A percentile compares a stretch with the other conserved stretches of the same genome.
phyloP scores from a whole-genome alignment of 495 filamentous ascomycete genomes.

The Hypoxylon subgilvum region DNA sequence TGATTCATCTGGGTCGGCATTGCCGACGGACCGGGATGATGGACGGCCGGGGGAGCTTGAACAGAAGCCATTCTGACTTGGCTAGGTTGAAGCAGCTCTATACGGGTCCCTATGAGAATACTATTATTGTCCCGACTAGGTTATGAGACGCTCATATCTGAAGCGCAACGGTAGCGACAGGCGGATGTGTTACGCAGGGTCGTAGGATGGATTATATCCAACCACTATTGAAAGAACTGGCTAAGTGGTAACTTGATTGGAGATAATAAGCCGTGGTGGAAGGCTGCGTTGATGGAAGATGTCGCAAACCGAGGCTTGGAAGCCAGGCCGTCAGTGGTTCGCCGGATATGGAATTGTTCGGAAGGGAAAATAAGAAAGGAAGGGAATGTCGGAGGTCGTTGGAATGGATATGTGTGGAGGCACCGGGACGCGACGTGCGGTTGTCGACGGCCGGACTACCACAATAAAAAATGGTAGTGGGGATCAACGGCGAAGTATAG shows the following conservation, averaged over 20 bases:
- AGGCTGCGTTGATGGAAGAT: conserved; percentile 33
- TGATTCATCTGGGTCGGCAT: conserved; percentile 63
- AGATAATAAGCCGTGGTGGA: conserved; percentile 18
- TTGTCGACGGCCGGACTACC: conserved; percentile 15
- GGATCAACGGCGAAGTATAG: conserved; percentile 15
- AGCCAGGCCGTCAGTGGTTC: conserved; percentile 22
- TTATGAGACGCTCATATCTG: conserved; percentile 50
- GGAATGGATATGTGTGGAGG: conserved; percentile 40
- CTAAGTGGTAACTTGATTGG: conserved; percentile 30
- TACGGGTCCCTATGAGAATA: conserved; percentile 19
- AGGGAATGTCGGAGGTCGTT: conserved; percentile 29
- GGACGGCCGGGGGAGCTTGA: conserved; percentile 69
- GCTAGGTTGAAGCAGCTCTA: conserved; percentile 10
- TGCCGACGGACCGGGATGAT: conserved; percentile 59
- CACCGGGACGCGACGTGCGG: conserved; percentile 37
- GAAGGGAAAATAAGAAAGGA: conserved; percentile 30
- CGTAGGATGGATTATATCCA: conserved; percentile 24
- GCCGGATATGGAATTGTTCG: conserved; percentile 42
- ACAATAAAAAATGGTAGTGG: conserved; percentile 31
- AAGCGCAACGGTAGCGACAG: conserved; percentile 19
- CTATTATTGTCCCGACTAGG: conserved; percentile 18
- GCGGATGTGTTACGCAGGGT: conserved; percentile 20
- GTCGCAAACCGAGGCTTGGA: conserved; percentile 38
- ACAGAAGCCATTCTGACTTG: conserved; percentile 75
- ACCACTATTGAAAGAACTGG: conserved; percentile 27